These are phyloP conservation scores for Lathyrus aphaca DNA, from an alignment of 306 rosid species.

Conservation along the genomic window DNA sequence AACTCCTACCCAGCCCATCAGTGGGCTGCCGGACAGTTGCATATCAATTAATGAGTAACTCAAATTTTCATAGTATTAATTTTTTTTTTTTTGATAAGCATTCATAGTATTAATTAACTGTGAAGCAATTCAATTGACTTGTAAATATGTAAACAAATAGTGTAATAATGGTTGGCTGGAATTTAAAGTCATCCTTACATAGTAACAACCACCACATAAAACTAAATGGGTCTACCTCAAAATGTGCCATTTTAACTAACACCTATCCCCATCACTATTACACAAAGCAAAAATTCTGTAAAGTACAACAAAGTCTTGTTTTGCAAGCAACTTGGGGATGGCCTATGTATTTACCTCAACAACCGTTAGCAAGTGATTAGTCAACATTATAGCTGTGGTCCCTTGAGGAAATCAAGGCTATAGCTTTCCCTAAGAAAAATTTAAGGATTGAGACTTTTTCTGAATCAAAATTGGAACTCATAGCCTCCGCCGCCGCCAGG, in stretches of 20 bases:
- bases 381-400: conserved; percentile 43
- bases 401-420: conserved; percentile 41
- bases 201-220: conserved; percentile 37
- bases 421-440: conserved; percentile 29
- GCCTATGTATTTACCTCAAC: conserved; percentile 46
- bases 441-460: conserved; percentile 18
- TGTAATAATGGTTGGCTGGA: conserved; percentile 29
- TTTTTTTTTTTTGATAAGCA: too few species aligned
- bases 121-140: conserved; percentile 36
- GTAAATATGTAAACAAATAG: conserved; percentile 36
- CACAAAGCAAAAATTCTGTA: conserved; percentile 39
- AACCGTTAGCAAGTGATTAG: conserved; percentile 58
- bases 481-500: conserved; percentile 72
- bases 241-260: conserved; percentile 44
- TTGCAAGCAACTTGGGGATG: conserved; percentile 45
- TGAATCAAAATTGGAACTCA: conserved; percentile 69
- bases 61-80: conserved; percentile 21
- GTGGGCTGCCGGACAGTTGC: not conserved
- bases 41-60: not conserved
- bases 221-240: conserved; percentile 38
- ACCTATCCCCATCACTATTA: conserved; percentile 33
- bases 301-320: conserved; percentile 39
- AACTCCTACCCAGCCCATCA: too few species aligned
- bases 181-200: conserved; percentile 32
- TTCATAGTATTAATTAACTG: conserved; percentile 25